Percentiles rank a stretch among this genome's conserved stretches.
These are phyloP conservation scores for Rubia tinctorum DNA, from an alignment of 305 asterid species.

Conservation along the genomic window DNA sequence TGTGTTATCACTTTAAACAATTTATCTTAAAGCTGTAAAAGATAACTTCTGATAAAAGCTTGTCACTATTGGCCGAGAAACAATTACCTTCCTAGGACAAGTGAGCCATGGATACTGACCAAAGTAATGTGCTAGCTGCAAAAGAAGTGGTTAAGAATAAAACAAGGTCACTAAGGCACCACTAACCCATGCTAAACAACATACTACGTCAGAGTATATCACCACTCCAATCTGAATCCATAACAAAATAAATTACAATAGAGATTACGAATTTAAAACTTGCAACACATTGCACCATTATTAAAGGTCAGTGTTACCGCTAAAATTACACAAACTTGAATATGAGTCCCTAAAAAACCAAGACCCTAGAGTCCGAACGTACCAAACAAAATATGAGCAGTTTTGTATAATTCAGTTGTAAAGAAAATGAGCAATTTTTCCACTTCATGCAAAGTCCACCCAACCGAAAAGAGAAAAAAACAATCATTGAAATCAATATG, in stretches of 20 bases:
- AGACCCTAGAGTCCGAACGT: too few relatives aligned
- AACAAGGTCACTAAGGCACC: slow-evolving; percentile 8
- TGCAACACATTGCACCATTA: neutral
- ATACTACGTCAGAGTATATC: neutral
- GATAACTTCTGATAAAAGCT: slow-evolving; percentile 13
- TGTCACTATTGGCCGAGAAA: slow-evolving; percentile 8
- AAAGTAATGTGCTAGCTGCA: slow-evolving; percentile 84
- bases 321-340: too few relatives aligned
- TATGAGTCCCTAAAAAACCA: too few relatives aligned
- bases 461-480: neutral
- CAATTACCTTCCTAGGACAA: slow-evolving; percentile 89
- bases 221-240: neutral
- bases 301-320: neutral
- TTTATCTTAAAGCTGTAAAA: slow-evolving; percentile 15
- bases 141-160: slow-evolving; percentile 6
- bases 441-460: neutral
- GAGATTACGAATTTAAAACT: neutral
- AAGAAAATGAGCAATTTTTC: neutral
- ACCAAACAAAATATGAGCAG: neutral
- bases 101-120: slow-evolving; percentile 89
- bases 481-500: slow-evolving; percentile 2
- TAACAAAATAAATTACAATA: neutral
- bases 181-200: neutral
- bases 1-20: slow-evolving; percentile 14
- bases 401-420: neutral